These are phyloP conservation scores for Colletotrichum sp. DNA, from an alignment of 2,329 filamentous ascomycete genomes.

Conservation along the genomic window DNA sequence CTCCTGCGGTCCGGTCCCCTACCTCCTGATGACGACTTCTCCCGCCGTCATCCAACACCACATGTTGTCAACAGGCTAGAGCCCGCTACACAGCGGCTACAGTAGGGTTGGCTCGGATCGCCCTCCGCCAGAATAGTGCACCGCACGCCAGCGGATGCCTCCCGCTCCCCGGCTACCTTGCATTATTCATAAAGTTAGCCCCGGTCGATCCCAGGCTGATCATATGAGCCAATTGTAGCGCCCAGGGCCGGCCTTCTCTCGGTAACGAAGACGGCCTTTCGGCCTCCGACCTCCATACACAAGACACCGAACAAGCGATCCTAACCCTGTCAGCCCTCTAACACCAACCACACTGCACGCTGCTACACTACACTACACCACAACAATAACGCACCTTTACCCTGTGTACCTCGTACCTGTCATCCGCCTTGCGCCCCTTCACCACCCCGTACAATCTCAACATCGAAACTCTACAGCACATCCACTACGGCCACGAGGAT, in stretches of 20 bases:
- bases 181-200: constrained; percentile 11
- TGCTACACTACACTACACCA: background rate
- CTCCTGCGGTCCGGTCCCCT: background rate
- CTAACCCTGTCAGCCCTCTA: background rate
- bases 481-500: background rate
- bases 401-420: background rate
- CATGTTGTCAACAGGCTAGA: background rate
- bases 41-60: background rate
- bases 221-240: background rate
- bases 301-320: background rate
- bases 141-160: constrained; percentile 1
- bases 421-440: background rate
- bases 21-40: background rate
- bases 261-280: constrained; percentile 19
- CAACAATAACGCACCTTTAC: background rate
- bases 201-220: constrained; percentile 1
- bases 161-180: background rate
- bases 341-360: background rate
- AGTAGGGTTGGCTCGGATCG: constrained; percentile 15
- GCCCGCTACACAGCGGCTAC: background rate
- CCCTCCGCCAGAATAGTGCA: constrained; percentile 4
- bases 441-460: background rate
- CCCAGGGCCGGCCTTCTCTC: background rate
- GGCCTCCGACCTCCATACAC: constrained; percentile 11
- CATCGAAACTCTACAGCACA: background rate